Conservation (phyloP, 1,284 basidiomycete species). For the Fomitopsis betulina region DNA sequence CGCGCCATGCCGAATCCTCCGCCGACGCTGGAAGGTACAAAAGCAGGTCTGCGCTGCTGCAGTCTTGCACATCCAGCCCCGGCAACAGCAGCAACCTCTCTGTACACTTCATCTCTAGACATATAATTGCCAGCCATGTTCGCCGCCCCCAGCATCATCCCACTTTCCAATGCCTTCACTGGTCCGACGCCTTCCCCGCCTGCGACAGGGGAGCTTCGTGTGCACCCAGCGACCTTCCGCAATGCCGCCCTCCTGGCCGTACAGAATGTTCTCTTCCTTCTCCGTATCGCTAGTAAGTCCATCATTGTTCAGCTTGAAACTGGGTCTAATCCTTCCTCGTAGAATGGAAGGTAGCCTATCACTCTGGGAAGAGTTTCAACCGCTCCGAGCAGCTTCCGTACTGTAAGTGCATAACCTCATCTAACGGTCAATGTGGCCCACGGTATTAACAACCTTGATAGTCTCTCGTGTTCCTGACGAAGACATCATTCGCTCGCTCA, state of each 20-base stretch:
- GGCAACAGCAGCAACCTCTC: background rate
- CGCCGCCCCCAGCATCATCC: background rate
- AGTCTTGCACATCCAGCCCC: background rate
- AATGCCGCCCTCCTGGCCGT: background rate
- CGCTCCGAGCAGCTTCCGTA: background rate
- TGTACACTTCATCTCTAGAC: background rate
- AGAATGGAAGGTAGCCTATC: conserved; percentile 1
- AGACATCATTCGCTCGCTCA: background rate
- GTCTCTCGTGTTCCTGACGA: background rate
- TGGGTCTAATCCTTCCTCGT: background rate
- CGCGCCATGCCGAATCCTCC: no score
- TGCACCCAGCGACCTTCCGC: background rate
- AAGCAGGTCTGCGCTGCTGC: background rate
- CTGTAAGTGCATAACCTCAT: background rate
- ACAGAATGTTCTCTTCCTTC: background rate
- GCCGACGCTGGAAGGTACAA: background rate
- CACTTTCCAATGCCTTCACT: background rate
- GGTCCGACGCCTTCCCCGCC: background rate
- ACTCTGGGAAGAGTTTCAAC: background rate
- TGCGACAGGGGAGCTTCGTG: background rate
- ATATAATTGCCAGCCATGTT: background rate
- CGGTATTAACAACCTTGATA: background rate
- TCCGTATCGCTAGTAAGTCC: background rate
- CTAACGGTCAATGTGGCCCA: background rate
- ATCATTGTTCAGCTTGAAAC: no score